Conservation (phyloP, 2,329 filamentous ascomycete genomes). For the Neopestalotiopsis clavispora region DNA sequence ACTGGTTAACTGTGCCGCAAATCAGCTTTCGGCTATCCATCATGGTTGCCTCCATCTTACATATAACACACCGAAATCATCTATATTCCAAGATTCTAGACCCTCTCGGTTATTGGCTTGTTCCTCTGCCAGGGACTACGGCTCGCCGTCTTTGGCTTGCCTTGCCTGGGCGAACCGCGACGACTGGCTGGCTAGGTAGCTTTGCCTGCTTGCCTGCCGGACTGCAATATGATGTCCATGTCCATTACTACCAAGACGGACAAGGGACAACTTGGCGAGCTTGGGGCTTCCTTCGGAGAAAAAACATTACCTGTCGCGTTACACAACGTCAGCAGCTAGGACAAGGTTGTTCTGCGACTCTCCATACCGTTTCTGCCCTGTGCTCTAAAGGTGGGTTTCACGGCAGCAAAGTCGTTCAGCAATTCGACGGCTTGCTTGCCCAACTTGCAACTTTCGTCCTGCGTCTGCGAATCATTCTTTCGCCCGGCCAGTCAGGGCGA, state of each 20-base stretch:
- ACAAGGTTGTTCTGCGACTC: constrained; percentile 2
- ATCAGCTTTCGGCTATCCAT: background rate
- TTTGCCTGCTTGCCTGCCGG: background rate
- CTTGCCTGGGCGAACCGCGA: background rate
- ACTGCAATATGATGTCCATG: background rate
- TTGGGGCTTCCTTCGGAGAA: background rate
- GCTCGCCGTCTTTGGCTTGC: background rate
- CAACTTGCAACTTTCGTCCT: background rate
- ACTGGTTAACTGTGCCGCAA: background rate
- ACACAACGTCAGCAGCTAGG: background rate
- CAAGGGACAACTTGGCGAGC: background rate
- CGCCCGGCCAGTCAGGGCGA: background rate
- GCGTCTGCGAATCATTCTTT: background rate
- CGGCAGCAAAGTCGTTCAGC: background rate
- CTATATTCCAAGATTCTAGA: background rate
- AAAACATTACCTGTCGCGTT: constrained; percentile 1
- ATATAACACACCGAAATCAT: constrained; percentile 1
- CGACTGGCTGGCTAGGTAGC: background rate
- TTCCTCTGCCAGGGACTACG: background rate
- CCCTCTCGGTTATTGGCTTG: background rate
- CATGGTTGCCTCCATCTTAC: background rate
- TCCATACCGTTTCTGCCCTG: background rate
- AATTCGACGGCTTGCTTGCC: background rate
- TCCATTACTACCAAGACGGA: background rate
- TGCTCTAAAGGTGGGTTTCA: background rate